A percentile compares a stretch with the other conserved stretches of the same genome.
These are phyloP conservation scores for Erythrobasidium hasegawianum DNA, from an alignment of 1,284 basidiomycete species.

Conservation along the genomic window DNA sequence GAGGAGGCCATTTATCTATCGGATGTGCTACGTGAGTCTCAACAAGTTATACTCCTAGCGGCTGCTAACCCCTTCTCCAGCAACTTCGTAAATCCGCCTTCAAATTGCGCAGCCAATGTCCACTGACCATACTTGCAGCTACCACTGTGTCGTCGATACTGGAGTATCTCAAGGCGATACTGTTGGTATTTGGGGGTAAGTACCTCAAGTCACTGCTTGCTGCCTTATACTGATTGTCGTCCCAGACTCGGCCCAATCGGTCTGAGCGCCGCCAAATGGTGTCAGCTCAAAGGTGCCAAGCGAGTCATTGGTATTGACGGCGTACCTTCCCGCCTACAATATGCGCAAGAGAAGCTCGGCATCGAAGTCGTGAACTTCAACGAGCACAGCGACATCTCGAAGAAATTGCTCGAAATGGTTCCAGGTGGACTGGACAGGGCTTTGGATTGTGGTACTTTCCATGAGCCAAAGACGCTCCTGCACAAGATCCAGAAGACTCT, in stretches of 20 bases:
- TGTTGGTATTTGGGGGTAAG: conserved; percentile 61
- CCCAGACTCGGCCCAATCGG: conserved; percentile 63
- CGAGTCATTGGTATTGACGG: conserved; percentile 69
- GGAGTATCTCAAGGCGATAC: conserved; percentile 63
- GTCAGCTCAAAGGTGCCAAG: conserved; percentile 64
- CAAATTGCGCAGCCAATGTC: too few relatives aligned
- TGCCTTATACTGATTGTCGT: too few relatives aligned
- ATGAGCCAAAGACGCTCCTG: conserved; percentile 59
- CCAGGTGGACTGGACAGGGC: conserved; percentile 64
- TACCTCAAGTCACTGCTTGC: conserved; percentile 11
- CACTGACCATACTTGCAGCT: conserved; percentile 45
- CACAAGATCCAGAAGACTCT: conserved; percentile 63
- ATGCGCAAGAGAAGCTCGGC: conserved; percentile 57
- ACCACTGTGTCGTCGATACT: conserved; percentile 66
- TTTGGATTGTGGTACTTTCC: conserved; percentile 61
- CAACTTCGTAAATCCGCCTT: conserved; percentile 49
- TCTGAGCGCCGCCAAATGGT: conserved; percentile 53
- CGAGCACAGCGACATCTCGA: conserved; percentile 44
- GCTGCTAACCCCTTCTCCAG: neutral
- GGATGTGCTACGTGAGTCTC: conserved; percentile 36
- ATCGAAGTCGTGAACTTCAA: conserved; percentile 66
- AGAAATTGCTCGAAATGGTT: conserved; percentile 58
- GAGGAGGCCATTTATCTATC: conserved; percentile 53
- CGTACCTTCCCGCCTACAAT: conserved; percentile 62
- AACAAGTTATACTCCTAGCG: neutral